These are phyloP conservation scores for Pneumocystis murina DNA, from an alignment of 1,139 yeast species.

Conservation along the genomic window DNA sequence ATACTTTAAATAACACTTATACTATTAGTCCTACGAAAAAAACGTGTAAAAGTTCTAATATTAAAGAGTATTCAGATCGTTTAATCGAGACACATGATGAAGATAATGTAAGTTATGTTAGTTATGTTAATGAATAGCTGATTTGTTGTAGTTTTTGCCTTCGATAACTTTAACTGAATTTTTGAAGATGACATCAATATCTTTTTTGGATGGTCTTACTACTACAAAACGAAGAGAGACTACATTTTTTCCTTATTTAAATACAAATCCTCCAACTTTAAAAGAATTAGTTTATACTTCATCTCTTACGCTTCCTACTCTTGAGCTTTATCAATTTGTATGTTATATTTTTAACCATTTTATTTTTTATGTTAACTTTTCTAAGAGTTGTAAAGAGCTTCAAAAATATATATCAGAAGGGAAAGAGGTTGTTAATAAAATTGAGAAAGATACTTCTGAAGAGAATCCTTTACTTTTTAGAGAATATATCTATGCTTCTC, in stretches of 20 bases:
- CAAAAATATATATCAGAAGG: constrained; percentile 38
- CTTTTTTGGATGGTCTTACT: constrained; percentile 24
- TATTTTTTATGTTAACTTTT: not conserved
- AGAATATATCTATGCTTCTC: constrained; percentile 31
- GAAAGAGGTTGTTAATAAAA: constrained; percentile 30
- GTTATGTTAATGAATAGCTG: not conserved
- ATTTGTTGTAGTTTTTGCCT: not conserved
- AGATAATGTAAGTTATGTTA: not conserved
- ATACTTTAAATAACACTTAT: not conserved
- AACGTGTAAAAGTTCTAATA: not conserved
- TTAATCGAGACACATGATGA: not conserved
- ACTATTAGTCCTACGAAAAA: not conserved
- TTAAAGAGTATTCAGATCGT: not conserved
- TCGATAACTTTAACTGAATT: constrained; percentile 20
- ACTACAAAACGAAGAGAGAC: constrained; percentile 19
- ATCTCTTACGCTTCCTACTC: constrained; percentile 20
- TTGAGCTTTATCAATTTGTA: constrained; percentile 23
- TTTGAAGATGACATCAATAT: constrained; percentile 21
- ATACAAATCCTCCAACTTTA: constrained; percentile 16
- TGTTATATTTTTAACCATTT: not conserved
- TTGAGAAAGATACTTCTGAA: constrained; percentile 31
- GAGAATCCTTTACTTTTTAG: constrained; percentile 38
- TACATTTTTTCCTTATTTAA: constrained; percentile 17
- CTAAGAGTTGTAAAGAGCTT: constrained; percentile 34
- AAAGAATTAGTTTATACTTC: constrained; percentile 19